Base-by-base conservation (phyloP, 495 filamentous ascomycete species). In the Pseudotulostoma volvatum region DNA sequence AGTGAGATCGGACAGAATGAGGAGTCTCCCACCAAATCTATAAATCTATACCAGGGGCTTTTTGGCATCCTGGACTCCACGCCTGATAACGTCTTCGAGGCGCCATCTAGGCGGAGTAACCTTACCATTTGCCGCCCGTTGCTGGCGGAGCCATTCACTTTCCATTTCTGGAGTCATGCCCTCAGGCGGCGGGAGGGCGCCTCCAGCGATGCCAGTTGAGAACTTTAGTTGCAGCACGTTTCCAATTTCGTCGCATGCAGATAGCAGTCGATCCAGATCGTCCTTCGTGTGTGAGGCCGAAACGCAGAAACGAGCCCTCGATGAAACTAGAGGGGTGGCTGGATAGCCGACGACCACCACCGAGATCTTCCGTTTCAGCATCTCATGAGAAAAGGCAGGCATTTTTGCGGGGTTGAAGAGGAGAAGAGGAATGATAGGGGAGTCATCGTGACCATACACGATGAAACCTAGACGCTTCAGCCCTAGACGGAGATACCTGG, bases 341-440 rank as follows among this genome's bases (percentile, higher is more conserved):
- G 90, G 90, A 51, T 97, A 97, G 34, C 90, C 92, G 42, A 97
- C 90, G 28, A 97, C 80, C 33, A 97, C 90, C 33, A 96, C 85
- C n/a, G 88, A 88, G 44, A 97, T 96, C 60, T 93, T 95, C 45
- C 90, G 83, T 50, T 77, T 79, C 21, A 96, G 72, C 90, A 97
- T 96, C 58, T 96, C 88, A 55, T 93, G 90, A 23, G 84, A 93
- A 60, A 97, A 97, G 21, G 90, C 90, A 5, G 90, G 82, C 65
- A 97, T 93, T 60, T 97, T 97, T 40, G 80, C 90, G 7, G 90
- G 92, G 61, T 93, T 84, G 66, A 94, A 97, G 21, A 97, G 74
- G 39, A 94, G 65, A 49, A 96, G 44, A 36, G 90, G 90, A 44
- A 97, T 84, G 57, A 97, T 96, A 39, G 90, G 90, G 11, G 85